phyloP scores from a whole-genome alignment of 2,329 filamentous ascomycete genomes.

The Hymenoscyphus albidus region DNA sequence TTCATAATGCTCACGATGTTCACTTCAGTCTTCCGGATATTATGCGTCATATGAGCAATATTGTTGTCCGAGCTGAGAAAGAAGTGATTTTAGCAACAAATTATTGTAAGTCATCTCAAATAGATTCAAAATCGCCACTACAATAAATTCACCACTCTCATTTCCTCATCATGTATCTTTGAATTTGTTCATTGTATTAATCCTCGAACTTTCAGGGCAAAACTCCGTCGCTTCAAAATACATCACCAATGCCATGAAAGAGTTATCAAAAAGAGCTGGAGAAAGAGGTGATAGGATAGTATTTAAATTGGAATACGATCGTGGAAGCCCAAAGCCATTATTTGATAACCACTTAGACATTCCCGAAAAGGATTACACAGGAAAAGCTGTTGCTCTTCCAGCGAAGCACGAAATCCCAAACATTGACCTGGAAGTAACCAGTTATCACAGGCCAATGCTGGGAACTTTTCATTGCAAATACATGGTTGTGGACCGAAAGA shows the following conservation, averaged over 20 bases:
- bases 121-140: neutral
- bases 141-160: neutral
- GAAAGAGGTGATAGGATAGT: conserved; percentile 53
- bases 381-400: conserved; percentile 57
- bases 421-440: conserved; percentile 68
- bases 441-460: conserved; percentile 64
- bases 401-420: conserved; percentile 62
- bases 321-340: conserved; percentile 61
- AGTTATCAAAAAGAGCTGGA: conserved; percentile 64
- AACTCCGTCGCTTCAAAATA: conserved; percentile 63
- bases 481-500: conserved; percentile 68
- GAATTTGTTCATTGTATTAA: neutral
- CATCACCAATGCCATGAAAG: conserved; percentile 63
- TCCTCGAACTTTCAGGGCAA: conserved; percentile 48
- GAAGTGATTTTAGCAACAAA: conserved; percentile 75
- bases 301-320: conserved; percentile 73
- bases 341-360: conserved; percentile 63
- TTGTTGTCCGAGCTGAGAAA: conserved; percentile 67
- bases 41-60: conserved; percentile 68
- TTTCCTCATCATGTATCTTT: neutral
- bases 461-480: conserved; percentile 78
- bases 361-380: conserved; percentile 53
- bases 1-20: conserved; percentile 4
- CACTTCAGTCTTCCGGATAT: conserved; percentile 57
- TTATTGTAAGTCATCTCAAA: conserved; percentile 38